Base-by-base conservation (phyloP, 2,329 filamentous ascomycete species). In the Venturia carpophila region DNA sequence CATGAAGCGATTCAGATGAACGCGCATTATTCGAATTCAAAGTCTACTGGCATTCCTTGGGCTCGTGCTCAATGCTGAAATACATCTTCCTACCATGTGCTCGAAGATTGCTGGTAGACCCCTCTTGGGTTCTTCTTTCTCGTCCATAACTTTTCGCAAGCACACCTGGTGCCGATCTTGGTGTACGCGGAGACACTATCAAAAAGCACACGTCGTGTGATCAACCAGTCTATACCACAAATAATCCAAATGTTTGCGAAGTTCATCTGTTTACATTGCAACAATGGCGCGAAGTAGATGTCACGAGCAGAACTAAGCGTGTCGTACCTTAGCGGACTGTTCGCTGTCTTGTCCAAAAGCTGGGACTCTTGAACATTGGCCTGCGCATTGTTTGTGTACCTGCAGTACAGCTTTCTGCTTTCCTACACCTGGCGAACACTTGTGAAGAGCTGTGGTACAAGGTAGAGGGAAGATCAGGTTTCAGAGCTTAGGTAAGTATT, bases 1-100 rank as follows among this genome's bases (percentile, higher is more conserved):
- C 34, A 65, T 65, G 64, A 62, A 56, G 58, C 39, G 64, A 37
- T 62, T 65, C 15, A 55, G 58, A 34, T 61, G 60, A 61, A 58
- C 19, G 30, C 13, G 15, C 49, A 21, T 27, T 9, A 37, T 34
- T 19, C 30, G 30, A n/a, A 34, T n/a, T 58, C 17, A 27, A 58
- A 58, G 30, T 34, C 52, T n/a, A 58, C 52, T 37, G 30, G 52
- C 52, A 58, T n/a, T 52, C 19, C 19, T 9, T n/a, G 30, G 37
- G 19, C 3, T 30, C 52, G 37, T 58, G 52, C 52, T n/a, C 19
- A 19, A 30, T 19, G 17, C 9, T 37, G 17, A 27, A 5, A 37
- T 37, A 27, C 19, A 37, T 37, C 6, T 37, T 9, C 5, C 19
- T 52, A 5, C 30, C 37, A 17, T 37, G 17, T 34, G 24, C 49